Evolutionary conservation across 1,284 basidiomycete species (phyloP).

Genomic region (Austroboletus rostrupii): DNA sequence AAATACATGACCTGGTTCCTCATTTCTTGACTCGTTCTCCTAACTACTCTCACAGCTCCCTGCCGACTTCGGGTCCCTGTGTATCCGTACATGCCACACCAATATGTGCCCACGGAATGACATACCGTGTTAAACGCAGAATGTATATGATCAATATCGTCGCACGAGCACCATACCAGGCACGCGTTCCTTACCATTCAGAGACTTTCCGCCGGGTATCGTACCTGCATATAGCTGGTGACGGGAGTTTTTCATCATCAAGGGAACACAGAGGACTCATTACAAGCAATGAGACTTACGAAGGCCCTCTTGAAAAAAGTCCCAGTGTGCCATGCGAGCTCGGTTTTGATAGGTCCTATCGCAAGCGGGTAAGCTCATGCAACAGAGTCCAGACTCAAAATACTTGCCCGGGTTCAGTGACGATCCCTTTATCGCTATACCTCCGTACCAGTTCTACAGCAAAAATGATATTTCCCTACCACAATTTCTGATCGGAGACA

Average conservation of each 20-base stretch:
- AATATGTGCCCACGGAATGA: constrained; percentile 43
- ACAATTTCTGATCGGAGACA: not conserved
- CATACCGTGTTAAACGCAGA: constrained; percentile 30
- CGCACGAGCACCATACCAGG: no score
- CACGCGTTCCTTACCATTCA: constrained; percentile 43
- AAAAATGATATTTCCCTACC: constrained; percentile 32
- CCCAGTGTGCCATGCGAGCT: constrained; percentile 23
- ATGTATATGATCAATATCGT: no score
- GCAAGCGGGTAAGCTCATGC: no score
- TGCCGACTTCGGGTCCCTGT: constrained; percentile 33
- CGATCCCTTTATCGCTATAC: constrained; percentile 34
- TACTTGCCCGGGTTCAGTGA: constrained; percentile 32
- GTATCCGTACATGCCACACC: constrained; percentile 24
- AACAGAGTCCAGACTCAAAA: no score
- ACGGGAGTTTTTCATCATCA: no score
- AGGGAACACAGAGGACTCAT: no score
- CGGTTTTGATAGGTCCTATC: constrained; percentile 22
- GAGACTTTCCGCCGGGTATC: constrained; percentile 34
- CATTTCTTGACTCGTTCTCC: constrained; percentile 37
- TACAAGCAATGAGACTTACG: no score
- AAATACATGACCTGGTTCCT: not conserved
- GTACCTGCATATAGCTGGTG: constrained; percentile 53
- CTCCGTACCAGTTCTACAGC: constrained; percentile 33
- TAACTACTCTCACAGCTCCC: constrained; percentile 37
- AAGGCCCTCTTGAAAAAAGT: not conserved